Conservation (phyloP, 192 early-diverging fungal species). For the Coemansia sp. region DNA sequence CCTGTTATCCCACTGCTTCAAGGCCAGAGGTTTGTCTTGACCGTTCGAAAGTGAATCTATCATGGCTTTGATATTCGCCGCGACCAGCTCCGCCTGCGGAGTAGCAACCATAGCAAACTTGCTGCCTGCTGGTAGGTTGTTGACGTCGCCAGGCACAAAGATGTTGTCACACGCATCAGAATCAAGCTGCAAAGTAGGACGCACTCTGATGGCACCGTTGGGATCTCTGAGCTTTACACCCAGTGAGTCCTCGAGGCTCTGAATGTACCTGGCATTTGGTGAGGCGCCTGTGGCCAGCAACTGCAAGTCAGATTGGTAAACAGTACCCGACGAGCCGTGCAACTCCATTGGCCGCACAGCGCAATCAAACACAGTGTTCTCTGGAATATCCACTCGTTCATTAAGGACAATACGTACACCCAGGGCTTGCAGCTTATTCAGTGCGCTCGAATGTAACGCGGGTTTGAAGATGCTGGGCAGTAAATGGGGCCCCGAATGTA, state of each 20-base stretch:
- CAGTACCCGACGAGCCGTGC: slow-evolving; percentile 39
- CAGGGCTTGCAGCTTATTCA: slow-evolving; percentile 41
- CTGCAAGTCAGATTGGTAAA: slow-evolving; percentile 61
- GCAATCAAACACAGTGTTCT: slow-evolving; percentile 34
- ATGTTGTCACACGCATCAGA: slow-evolving; percentile 30
- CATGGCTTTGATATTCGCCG: slow-evolving; percentile 26
- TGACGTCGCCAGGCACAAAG: slow-evolving; percentile 59
- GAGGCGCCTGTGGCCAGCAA: slow-evolving; percentile 51
- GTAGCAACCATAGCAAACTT: slow-evolving; percentile 35
- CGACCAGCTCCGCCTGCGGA: slow-evolving; percentile 23
- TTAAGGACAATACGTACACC: slow-evolving; percentile 57
- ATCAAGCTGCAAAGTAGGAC: slow-evolving; percentile 52
- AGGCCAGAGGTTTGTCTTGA: not conserved
- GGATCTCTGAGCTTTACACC: slow-evolving; percentile 26
- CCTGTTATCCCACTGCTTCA: slow-evolving; percentile 31
- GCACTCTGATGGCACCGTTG: slow-evolving; percentile 49
- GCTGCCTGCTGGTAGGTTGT: slow-evolving; percentile 31
- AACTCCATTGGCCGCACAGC: slow-evolving; percentile 39
- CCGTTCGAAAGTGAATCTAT: slow-evolving; percentile 19
- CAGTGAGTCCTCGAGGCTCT: slow-evolving; percentile 32
- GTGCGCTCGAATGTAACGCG: slow-evolving; percentile 35
- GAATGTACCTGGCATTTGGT: slow-evolving; percentile 53
- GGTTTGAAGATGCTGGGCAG: slow-evolving; percentile 54
- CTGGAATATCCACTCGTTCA: slow-evolving; percentile 51
- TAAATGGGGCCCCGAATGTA: slow-evolving; percentile 48